A percentile compares a stretch with the other conserved stretches of the same genome.
Evolutionary conservation across 1,139 yeast genomes (phyloP).

Genomic region (Geotrichum reessii): DNA sequence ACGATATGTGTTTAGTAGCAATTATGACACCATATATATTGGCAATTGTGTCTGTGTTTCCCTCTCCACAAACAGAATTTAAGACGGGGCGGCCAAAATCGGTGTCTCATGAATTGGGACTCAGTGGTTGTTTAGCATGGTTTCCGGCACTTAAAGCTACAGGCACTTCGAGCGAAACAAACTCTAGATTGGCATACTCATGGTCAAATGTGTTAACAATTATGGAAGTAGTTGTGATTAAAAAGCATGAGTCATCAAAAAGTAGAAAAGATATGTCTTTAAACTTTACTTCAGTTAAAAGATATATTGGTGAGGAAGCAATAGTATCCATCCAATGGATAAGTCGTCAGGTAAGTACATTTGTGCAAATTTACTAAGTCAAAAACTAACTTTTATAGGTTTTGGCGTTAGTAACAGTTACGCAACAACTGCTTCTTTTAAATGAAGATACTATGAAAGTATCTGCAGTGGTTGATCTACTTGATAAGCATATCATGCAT

Average conservation of each 20-base stretch:
- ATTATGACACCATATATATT: conserved; percentile 51
- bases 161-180: conserved; percentile 22
- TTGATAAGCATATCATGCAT: conserved; percentile 43
- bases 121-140: conserved; percentile 57
- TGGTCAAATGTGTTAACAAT: conserved; percentile 58
- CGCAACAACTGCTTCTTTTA: conserved; percentile 44
- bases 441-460: conserved; percentile 39
- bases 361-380: neutral
- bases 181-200: conserved; percentile 57
- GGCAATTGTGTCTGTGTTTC: conserved; percentile 51
- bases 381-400: conserved; percentile 29
- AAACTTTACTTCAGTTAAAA: conserved; percentile 43
- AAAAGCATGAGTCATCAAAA: conserved; percentile 29
- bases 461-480: conserved; percentile 41
- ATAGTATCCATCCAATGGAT: conserved; percentile 61
- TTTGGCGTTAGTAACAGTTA: conserved; percentile 46
- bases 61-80: conserved; percentile 50
- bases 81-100: conserved; percentile 46
- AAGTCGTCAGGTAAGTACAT: conserved; percentile 35
- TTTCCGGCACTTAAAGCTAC: conserved; percentile 42
- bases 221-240: conserved; percentile 48
- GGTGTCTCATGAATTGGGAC: conserved; percentile 33
- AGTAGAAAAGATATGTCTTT: conserved; percentile 34
- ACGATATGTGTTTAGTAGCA: conserved; percentile 55
- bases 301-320: conserved; percentile 45